phyloP scores from a whole-genome alignment of 2,329 filamentous ascomycete species.

The Cryphonectria carpinicola region DNA sequence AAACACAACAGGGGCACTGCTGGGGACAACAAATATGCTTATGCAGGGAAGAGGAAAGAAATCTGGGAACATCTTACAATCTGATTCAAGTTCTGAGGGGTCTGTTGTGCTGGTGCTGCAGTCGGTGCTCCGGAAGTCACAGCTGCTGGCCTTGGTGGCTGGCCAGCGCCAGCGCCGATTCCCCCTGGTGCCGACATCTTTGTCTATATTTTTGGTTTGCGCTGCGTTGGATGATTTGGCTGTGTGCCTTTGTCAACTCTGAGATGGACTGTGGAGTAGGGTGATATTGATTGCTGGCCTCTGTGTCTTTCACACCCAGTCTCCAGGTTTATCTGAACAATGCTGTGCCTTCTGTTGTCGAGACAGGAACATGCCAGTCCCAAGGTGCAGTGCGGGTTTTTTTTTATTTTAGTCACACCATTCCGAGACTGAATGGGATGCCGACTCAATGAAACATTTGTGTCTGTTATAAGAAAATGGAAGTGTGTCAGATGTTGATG shows the following conservation, averaged over 20 bases:
- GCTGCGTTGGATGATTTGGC: neutral
- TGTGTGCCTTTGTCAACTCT: too few relatives aligned
- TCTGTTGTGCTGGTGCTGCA: slow-evolving; percentile 73
- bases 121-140: slow-evolving; percentile 34
- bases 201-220: too few relatives aligned
- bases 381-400: neutral
- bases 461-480: neutral
- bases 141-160: slow-evolving; percentile 19
- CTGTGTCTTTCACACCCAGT: neutral
- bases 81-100: slow-evolving; percentile 90
- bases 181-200: slow-evolving; percentile 24
- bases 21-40: neutral
- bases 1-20: neutral
- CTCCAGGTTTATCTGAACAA: neutral
- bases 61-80: slow-evolving; percentile 70
- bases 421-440: neutral
- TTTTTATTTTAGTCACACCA: neutral
- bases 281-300: neutral
- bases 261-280: neutral
- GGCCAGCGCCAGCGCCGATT: slow-evolving; percentile 15
- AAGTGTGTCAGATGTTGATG: neutral
- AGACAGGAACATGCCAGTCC: neutral
- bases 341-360: neutral
- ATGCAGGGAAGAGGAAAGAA: slow-evolving; percentile 10
- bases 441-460: neutral